Conservation (phyloP, 306 rosid species). For the Gleditsia sinensis region DNA sequence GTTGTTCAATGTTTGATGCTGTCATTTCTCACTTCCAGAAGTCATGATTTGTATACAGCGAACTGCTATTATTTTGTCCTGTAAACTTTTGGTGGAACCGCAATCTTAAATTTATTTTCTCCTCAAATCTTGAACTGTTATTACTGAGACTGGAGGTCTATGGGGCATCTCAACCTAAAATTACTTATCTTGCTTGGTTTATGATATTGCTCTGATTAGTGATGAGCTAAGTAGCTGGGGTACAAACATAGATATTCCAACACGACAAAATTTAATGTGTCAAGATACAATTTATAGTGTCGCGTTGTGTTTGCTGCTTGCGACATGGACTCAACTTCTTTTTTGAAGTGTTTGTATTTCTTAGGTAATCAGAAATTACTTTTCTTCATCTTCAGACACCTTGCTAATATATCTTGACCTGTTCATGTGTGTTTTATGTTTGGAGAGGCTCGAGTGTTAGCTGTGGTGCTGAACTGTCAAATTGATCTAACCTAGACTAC, state of each 20-base stretch:
- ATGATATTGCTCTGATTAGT: slow-evolving; percentile 8
- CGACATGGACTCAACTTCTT: background rate
- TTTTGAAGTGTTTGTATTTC: background rate
- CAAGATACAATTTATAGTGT: background rate
- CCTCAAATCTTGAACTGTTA: background rate
- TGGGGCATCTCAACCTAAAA: background rate
- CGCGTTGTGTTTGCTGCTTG: background rate
- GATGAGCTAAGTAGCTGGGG: background rate
- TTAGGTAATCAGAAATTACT: background rate
- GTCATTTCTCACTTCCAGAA: background rate
- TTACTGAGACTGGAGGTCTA: background rate
- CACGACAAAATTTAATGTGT: background rate
- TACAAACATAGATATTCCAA: background rate
- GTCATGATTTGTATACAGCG: background rate
- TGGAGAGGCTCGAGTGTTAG: background rate
- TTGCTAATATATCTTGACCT: background rate
- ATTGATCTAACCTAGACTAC: background rate
- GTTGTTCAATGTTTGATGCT: background rate
- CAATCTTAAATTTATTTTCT: slow-evolving; percentile 9
- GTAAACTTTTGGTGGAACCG: background rate
- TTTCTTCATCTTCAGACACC: background rate
- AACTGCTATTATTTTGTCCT: slow-evolving; percentile 3
- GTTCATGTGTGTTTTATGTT: background rate
- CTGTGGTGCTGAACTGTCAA: background rate
- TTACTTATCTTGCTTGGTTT: slow-evolving; percentile 5